phyloP scores from a whole-genome alignment of 306 rosid genomes.

The Ormosia semicastrata region DNA sequence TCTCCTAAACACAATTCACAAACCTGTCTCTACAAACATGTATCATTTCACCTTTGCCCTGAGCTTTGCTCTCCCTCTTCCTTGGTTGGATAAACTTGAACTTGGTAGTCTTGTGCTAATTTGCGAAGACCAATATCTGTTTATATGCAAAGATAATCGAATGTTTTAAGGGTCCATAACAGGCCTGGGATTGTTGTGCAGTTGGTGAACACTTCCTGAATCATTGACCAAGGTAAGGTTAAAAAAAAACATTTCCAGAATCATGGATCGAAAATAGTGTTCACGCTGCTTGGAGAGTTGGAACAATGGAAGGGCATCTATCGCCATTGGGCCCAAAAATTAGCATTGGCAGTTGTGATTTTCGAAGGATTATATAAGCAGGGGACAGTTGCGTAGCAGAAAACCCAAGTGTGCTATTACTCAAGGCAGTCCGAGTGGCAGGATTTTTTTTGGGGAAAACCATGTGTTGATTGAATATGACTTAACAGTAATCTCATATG shows the following conservation, averaged over 20 bases:
- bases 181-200: neutral
- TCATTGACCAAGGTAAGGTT: no score
- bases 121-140: neutral
- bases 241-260: neutral
- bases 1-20: neutral
- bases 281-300: neutral
- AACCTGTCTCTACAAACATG: no score
- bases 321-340: no score
- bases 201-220: neutral
- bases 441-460: no score
- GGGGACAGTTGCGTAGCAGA: no score
- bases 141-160: neutral
- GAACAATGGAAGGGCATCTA: no score
- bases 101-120: neutral
- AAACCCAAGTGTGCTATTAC: no score
- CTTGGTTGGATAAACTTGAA: neutral
- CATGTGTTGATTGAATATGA: no score
- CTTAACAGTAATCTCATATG: no score
- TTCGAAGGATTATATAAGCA: no score
- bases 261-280: neutral
- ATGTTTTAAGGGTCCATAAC: neutral
- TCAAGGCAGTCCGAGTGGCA: no score
- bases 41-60: neutral
- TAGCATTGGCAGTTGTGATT: no score
- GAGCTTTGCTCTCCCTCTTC: neutral